Percentiles rank a stretch among this genome's conserved stretches.
Conservation (phyloP, 768 basidiomycete species). For the Trametes cingulata region DNA sequence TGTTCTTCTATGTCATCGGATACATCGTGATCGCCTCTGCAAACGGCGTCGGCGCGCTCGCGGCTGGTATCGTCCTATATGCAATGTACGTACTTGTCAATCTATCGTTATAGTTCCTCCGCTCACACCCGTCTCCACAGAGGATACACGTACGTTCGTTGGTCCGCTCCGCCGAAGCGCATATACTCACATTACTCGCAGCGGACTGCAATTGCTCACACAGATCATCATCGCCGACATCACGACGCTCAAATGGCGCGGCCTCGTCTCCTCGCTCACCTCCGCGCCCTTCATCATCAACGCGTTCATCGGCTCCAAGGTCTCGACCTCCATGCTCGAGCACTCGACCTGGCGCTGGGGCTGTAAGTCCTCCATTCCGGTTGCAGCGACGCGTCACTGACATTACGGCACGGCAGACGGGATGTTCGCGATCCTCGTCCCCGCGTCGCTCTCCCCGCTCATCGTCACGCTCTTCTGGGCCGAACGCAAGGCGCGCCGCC, state of each 20-base stretch:
- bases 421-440: slow-evolving; percentile 37
- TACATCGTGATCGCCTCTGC: slow-evolving; percentile 39
- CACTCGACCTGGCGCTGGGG: slow-evolving; percentile 69
- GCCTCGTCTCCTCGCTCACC: slow-evolving; percentile 45
- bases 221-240: slow-evolving; percentile 45
- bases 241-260: slow-evolving; percentile 33
- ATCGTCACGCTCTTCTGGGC: slow-evolving; percentile 33
- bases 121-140: slow-evolving; percentile 35
- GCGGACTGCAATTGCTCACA: slow-evolving; percentile 62
- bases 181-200: slow-evolving; percentile 20
- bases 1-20: slow-evolving; percentile 43
- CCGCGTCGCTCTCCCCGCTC: slow-evolving; percentile 27
- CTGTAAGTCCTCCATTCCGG: slow-evolving; percentile 36
- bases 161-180: not conserved
- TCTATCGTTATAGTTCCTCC: slow-evolving; percentile 22
- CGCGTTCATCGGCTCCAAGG: slow-evolving; percentile 64
- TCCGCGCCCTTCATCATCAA: slow-evolving; percentile 61
- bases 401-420: slow-evolving; percentile 15
- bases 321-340: slow-evolving; percentile 46
- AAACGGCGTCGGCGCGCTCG: slow-evolving; percentile 29
- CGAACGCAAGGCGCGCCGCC: slow-evolving; percentile 27
- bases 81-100: slow-evolving; percentile 44
- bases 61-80: slow-evolving; percentile 51
- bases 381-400: no score
- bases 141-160: slow-evolving; percentile 57